Percentiles rank a stretch among this genome's conserved stretches.
Conservation (phyloP, 805 yeast genomes). For the Wickerhamia fluorescens region DNA sequence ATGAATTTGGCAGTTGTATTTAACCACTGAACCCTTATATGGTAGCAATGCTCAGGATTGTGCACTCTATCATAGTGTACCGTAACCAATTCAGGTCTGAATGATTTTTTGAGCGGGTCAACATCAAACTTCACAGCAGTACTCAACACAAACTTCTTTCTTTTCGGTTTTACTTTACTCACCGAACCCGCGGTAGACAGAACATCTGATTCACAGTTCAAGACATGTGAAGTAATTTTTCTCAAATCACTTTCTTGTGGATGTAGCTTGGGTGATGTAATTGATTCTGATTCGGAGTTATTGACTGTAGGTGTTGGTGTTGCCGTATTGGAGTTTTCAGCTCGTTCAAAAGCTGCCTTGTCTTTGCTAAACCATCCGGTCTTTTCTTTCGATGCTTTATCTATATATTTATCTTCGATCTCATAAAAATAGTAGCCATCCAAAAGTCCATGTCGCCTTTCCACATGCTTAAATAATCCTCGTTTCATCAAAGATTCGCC, state of each 20-base stretch:
- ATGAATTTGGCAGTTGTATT: slow-evolving; percentile 79
- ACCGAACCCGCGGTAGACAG: slow-evolving; percentile 20
- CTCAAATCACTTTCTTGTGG: slow-evolving; percentile 16
- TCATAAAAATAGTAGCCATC: slow-evolving; percentile 93
- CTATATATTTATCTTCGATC: slow-evolving; percentile 49
- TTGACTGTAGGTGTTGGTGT: slow-evolving; percentile 6
- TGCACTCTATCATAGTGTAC: slow-evolving; percentile 90
- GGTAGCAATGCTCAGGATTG: slow-evolving; percentile 92
- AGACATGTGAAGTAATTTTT: slow-evolving; percentile 11
- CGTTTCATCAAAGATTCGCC: slow-evolving; percentile 73
- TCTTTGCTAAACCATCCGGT: slow-evolving; percentile 24
- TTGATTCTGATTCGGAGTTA: slow-evolving; percentile 22
- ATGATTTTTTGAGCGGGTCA: slow-evolving; percentile 66
- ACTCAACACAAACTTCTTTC: slow-evolving; percentile 51
- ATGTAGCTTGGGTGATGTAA: slow-evolving; percentile 17
- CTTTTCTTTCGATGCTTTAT: slow-evolving; percentile 18
- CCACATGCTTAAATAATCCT: slow-evolving; percentile 75
- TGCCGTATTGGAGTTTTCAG: not conserved
- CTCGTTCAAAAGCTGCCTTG: not conserved
- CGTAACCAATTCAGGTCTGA: slow-evolving; percentile 67
- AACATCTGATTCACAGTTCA: slow-evolving; percentile 8
- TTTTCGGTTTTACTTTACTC: slow-evolving; percentile 13
- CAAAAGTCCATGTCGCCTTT: slow-evolving; percentile 70
- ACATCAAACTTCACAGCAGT: slow-evolving; percentile 62
- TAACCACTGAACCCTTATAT: slow-evolving; percentile 86